Evolutionary conservation across 2,329 filamentous ascomycete genomes (phyloP).

Genomic region (Acarospora socialis): DNA sequence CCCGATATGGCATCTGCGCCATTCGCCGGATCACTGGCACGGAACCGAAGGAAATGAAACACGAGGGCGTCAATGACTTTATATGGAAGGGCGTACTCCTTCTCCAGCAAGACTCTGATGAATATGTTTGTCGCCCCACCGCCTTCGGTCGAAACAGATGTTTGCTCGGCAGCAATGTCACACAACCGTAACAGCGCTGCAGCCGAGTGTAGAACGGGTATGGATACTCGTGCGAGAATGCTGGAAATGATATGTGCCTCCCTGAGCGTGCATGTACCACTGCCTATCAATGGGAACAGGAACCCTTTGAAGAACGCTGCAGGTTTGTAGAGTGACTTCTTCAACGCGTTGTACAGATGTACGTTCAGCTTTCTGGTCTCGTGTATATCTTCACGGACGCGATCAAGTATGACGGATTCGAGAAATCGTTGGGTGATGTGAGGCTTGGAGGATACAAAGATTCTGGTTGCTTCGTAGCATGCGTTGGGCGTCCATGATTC

Average conservation of each 20-base stretch:
- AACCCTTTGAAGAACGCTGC: slow-evolving; percentile 95
- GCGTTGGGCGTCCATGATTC: slow-evolving; percentile 67
- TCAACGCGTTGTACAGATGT: slow-evolving; percentile 85
- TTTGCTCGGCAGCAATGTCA: slow-evolving; percentile 86
- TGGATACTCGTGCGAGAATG: slow-evolving; percentile 68
- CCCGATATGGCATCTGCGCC: slow-evolving; percentile 42
- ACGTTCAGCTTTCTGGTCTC: slow-evolving; percentile 93
- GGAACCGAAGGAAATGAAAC: slow-evolving; percentile 90
- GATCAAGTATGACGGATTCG: slow-evolving; percentile 72
- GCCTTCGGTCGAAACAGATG: slow-evolving; percentile 61
- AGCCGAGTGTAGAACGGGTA: slow-evolving; percentile 83
- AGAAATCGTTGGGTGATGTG: slow-evolving; percentile 71
- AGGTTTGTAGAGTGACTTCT: slow-evolving; percentile 87
- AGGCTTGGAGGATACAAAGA: slow-evolving; percentile 80
- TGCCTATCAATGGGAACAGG: slow-evolving; percentile 74
- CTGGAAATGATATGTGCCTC: slow-evolving; percentile 86
- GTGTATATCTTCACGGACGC: slow-evolving; percentile 84
- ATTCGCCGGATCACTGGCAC: slow-evolving; percentile 44
- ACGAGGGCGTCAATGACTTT: slow-evolving; percentile 90
- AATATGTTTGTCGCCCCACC: slow-evolving; percentile 91
- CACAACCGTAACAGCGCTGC: slow-evolving; percentile 84
- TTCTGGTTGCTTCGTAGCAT: slow-evolving; percentile 74
- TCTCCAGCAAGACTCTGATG: slow-evolving; percentile 83
- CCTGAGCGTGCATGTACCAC: slow-evolving; percentile 76
- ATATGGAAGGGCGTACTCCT: slow-evolving; percentile 91